A percentile compares a stretch with the other conserved stretches of the same genome.
Evolutionary conservation across 352 stramenopile genomes (phyloP).

Genomic region (Phytopythium litorale): DNA sequence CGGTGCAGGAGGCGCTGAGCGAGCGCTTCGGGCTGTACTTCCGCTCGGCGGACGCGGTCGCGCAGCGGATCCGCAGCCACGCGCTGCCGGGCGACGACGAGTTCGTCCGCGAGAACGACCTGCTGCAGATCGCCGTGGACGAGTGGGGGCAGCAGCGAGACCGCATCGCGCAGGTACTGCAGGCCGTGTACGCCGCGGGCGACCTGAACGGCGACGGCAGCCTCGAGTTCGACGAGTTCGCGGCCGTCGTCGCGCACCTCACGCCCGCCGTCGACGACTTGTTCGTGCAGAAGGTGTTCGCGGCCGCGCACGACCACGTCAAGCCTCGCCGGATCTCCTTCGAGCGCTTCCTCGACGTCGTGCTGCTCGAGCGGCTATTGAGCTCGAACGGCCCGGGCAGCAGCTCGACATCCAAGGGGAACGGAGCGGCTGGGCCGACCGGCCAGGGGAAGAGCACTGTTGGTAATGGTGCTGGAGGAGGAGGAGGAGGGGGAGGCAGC

Average conservation of each 20-base stretch:
- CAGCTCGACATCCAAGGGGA: slow-evolving; percentile 19
- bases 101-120: slow-evolving; percentile 58
- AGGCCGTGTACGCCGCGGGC: slow-evolving; percentile 62
- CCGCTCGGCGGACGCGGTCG: slow-evolving; percentile 41
- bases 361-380: slow-evolving; percentile 49
- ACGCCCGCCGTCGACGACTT: slow-evolving; percentile 48
- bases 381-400: slow-evolving; percentile 20
- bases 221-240: slow-evolving; percentile 76
- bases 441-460: neutral
- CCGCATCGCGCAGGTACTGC: slow-evolving; percentile 64
- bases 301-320: slow-evolving; percentile 49
- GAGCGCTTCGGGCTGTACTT: slow-evolving; percentile 70
- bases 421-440: slow-evolving; percentile 11
- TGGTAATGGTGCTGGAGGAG: neutral
- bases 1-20: slow-evolving; percentile 46
- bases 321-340: slow-evolving; percentile 65
- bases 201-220: slow-evolving; percentile 65
- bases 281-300: slow-evolving; percentile 57
- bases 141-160: slow-evolving; percentile 47
- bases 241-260: slow-evolving; percentile 51
- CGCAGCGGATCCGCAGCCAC: slow-evolving; percentile 33
- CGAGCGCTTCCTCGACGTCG: slow-evolving; percentile 49
- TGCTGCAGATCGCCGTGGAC: slow-evolving; percentile 56
- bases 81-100: slow-evolving; percentile 41
- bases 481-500: neutral